A percentile compares a stretch with the other conserved stretches of the same genome.
These are phyloP conservation scores for barrel medic (Medicago truncatula) DNA, from an alignment of 306 rosid genomes.

Conservation along the genomic window MtrunA17r5.0-ANR NC_053044.1:54613501-54614000, in stretches of 20 bases:
- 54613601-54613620: no score
- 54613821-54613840: background rate
- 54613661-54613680: conserved; percentile 24
- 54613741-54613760: conserved; percentile 35
- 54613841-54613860: background rate
- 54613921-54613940: no score
- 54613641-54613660: conserved; percentile 27
- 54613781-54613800: conserved; percentile 15
- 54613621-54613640: conserved; percentile 17
- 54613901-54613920: no score
- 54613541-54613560: no score
- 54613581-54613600: background rate
- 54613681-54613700: conserved; percentile 42
- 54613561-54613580: no score
- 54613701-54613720: conserved; percentile 38
- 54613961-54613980: no score
- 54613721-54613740: conserved; percentile 50
- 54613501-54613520: no score
- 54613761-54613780: background rate
- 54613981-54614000: no score
- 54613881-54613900: background rate
- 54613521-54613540: no score
- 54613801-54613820: conserved; percentile 1
- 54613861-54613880: background rate
- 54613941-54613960: no score